A percentile compares a stretch with the other conserved stretches of the same genome.
phyloP scores from a whole-genome alignment of 129 eudicot species.

The Kitagawia praeruptora region DNA sequence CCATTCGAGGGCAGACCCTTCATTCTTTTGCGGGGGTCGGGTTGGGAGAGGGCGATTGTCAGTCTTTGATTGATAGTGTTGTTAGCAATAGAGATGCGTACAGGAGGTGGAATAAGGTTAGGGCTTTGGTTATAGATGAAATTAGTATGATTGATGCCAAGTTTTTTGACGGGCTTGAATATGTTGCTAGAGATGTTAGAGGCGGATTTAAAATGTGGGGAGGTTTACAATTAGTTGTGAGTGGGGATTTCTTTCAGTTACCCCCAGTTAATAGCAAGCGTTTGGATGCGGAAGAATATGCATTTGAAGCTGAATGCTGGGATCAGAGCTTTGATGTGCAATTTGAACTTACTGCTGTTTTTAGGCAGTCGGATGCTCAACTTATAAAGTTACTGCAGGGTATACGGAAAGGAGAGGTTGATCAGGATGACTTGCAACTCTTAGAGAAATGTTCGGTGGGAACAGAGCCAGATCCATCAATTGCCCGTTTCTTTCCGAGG shows the following conservation, averaged over 20 bases:
- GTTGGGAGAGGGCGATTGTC: conserved; percentile 16
- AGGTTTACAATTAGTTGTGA: conserved; percentile 40
- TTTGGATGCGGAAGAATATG: conserved; percentile 13
- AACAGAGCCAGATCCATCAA: conserved; percentile 17
- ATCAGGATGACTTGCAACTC: conserved; percentile 24
- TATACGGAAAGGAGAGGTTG: conserved; percentile 35
- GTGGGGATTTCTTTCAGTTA: conserved; percentile 53
- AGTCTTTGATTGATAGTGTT: conserved; percentile 22
- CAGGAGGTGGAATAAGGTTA: conserved; percentile 32
- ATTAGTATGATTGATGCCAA: conserved; percentile 35
- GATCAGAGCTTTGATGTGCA: conserved; percentile 32
- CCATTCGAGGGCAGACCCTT: conserved; percentile 42
- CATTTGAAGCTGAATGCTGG: conserved; percentile 60
- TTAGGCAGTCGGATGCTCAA: conserved; percentile 37
- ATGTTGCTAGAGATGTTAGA: conserved; percentile 24
- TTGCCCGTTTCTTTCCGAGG: conserved; percentile 12
- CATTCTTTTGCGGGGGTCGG: conserved; percentile 54
- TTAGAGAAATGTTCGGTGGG: conserved; percentile 22
- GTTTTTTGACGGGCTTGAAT: conserved; percentile 24
- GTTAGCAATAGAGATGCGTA: conserved; percentile 16
- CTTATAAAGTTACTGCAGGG: conserved; percentile 36
- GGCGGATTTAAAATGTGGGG: conserved; percentile 23
- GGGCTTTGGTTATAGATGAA: conserved; percentile 45
- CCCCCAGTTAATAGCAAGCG: conserved; percentile 26
- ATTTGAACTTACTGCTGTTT: conserved; percentile 29